These are phyloP conservation scores for Dioscorea zingiberensis DNA, from an alignment of 106 monocot species.

Conservation along the genomic window DNA sequence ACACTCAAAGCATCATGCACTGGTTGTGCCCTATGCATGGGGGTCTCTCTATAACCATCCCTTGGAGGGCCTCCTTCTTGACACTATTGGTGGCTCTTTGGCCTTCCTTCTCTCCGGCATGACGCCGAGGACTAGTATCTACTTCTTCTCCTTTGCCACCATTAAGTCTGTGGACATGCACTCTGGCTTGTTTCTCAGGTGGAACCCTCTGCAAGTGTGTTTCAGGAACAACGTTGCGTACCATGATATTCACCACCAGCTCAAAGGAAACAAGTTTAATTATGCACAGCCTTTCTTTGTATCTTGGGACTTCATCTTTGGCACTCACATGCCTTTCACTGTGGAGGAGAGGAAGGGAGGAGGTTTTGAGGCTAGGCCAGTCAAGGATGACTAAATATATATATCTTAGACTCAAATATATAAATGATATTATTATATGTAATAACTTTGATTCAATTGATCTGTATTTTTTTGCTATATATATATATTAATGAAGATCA, in stretches of 20 bases:
- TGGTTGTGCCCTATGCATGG: constrained; percentile 4
- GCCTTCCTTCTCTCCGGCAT: constrained; percentile 12
- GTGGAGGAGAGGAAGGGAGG: constrained; percentile 5
- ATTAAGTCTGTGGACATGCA: constrained; percentile 2
- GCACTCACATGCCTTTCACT: constrained; percentile 13
- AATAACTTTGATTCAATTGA: too few species aligned
- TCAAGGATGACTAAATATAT: constrained; percentile 25
- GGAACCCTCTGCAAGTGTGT: constrained; percentile 1
- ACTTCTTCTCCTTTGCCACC: constrained; percentile 12
- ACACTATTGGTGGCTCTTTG: constrained; percentile 3
- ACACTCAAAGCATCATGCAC: constrained; percentile 7
- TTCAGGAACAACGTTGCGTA: constrained; percentile 10
- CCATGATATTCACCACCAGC: constrained; percentile 14
- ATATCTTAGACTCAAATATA: too few species aligned
- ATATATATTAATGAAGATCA: too few species aligned
- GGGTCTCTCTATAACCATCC: constrained; percentile 11
- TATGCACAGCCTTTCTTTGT: constrained; percentile 17
- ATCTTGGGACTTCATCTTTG: constrained; percentile 8
- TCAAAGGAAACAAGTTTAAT: constrained; percentile 11
- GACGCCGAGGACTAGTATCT: neutral
- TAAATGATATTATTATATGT: too few species aligned
- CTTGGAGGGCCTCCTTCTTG: constrained; percentile 10
- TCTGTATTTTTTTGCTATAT: too few species aligned
- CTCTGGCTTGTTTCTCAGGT: neutral
- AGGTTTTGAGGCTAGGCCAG: constrained; percentile 6